Conservation (phyloP, 148 eudicot genomes). For the Limonium bicolor region DNA sequence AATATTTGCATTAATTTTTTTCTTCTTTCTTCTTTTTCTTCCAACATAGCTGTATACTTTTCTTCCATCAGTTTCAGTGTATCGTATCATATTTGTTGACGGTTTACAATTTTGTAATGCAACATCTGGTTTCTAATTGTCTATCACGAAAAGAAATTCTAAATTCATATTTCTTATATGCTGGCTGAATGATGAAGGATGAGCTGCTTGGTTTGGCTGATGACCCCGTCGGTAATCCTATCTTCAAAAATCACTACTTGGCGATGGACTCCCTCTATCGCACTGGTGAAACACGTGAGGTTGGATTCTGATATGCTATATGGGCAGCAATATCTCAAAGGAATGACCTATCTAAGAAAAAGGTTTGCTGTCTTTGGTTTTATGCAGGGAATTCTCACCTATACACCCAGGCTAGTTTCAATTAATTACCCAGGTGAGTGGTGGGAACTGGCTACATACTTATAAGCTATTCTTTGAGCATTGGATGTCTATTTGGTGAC, state of each 20-base stretch:
- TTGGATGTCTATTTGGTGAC: too few species aligned
- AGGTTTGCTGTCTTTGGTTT: constrained; percentile 6
- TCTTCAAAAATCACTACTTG: constrained; percentile 45
- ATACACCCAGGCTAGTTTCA: constrained; percentile 85
- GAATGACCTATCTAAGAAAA: neutral
- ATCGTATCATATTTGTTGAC: too few species aligned
- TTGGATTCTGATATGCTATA: constrained; percentile 2
- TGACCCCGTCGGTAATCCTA: constrained; percentile 33
- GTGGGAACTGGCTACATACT: too few species aligned
- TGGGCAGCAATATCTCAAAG: neutral
- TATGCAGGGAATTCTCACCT: constrained; percentile 71
- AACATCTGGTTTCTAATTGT: too few species aligned
- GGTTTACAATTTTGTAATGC: too few species aligned
- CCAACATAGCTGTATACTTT: too few species aligned
- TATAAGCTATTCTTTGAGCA: too few species aligned
- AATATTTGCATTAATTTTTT: too few species aligned
- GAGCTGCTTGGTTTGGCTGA: constrained; percentile 82
- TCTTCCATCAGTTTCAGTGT: too few species aligned
- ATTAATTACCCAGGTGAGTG: constrained; percentile 59
- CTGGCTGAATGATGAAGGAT: constrained; percentile 45
- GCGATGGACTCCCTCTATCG: constrained; percentile 75
- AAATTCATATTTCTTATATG: too few species aligned
- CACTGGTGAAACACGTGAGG: constrained; percentile 84
- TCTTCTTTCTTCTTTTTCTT: too few species aligned
- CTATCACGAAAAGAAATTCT: too few species aligned